Percentiles rank a stretch among this genome's conserved stretches.
These are phyloP conservation scores for Hondaea fermentalgiana DNA, from an alignment of 108 stramenopile species.

Conservation along the genomic window DNA sequence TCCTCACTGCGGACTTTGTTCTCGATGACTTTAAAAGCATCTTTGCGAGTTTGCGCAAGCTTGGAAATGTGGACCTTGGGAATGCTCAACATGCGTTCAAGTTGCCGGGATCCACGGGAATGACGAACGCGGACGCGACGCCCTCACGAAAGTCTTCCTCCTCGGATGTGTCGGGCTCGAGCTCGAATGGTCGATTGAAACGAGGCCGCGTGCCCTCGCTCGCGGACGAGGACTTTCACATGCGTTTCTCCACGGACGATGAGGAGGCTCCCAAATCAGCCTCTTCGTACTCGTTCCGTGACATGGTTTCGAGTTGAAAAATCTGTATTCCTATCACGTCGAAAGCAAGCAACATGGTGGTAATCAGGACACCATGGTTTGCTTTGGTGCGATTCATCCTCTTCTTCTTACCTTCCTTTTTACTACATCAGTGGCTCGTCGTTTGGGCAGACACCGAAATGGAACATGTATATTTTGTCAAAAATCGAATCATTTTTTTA, in stretches of 20 bases:
- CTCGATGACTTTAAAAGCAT: too few species aligned
- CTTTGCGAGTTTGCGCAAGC: too few species aligned
- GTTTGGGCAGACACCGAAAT: too few species aligned
- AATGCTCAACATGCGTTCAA: too few species aligned
- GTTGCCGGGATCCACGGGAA: not conserved
- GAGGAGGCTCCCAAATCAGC: not conserved
- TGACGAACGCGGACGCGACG: not conserved
- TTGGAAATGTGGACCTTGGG: too few species aligned
- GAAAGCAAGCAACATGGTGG: not conserved
- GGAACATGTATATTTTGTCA: too few species aligned
- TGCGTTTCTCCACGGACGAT: not conserved
- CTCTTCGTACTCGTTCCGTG: not conserved
- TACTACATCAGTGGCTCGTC: too few species aligned
- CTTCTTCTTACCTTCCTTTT: too few species aligned
- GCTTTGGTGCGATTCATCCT: too few species aligned
- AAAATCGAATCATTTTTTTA: too few species aligned
- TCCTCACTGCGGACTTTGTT: too few species aligned
- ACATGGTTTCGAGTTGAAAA: not conserved
- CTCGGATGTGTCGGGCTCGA: not conserved
- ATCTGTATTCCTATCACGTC: not conserved
- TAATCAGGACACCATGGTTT: not conserved
- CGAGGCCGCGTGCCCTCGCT: not conserved
- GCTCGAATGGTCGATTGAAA: not conserved
- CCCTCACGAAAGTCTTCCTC: not conserved
- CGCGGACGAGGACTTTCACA: not conserved